phyloP scores from a whole-genome alignment of 1,139 yeast genomes.

The Nadsonia commutata region DNA sequence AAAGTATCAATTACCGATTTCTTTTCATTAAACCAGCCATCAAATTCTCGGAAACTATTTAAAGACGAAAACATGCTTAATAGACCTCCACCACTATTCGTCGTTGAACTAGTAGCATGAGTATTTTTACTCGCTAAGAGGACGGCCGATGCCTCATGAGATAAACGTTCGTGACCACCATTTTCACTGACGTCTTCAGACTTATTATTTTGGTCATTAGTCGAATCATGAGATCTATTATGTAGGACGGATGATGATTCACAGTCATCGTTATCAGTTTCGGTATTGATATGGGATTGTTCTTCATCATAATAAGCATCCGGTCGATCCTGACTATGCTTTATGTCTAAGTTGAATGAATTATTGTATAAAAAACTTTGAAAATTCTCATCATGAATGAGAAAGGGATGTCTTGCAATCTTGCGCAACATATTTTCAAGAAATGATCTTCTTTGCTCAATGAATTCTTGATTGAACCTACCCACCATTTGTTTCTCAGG shows the following conservation, averaged over 20 bases:
- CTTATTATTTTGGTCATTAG: constrained; percentile 5
- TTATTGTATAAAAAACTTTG: constrained; percentile 62
- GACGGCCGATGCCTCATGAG: background rate
- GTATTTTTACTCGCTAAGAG: background rate
- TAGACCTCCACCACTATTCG: constrained; percentile 30
- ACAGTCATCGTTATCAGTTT: constrained; percentile 3
- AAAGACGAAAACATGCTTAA: constrained; percentile 32
- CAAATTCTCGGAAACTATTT: constrained; percentile 42
- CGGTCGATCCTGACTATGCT: constrained; percentile 16
- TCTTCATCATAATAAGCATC: constrained; percentile 19
- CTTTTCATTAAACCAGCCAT: constrained; percentile 59
- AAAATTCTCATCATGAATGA: constrained; percentile 64
- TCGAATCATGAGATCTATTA: constrained; percentile 7
- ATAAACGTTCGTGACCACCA: background rate
- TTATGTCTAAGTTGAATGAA: constrained; percentile 43
- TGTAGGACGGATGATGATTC: constrained; percentile 4
- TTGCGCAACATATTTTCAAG: constrained; percentile 75
- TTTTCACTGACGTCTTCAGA: constrained; percentile 4
- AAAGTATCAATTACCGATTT: constrained; percentile 54
- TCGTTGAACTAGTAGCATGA: background rate
- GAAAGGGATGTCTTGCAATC: constrained; percentile 38
- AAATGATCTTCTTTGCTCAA: constrained; percentile 75
- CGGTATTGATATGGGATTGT: constrained; percentile 2
- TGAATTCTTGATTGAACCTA: constrained; percentile 71
- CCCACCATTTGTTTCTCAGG: constrained; percentile 93